Percentiles rank a stretch among this genome's conserved stretches.
These are phyloP conservation scores for Yamadazyma songkhlaensis DNA, from an alignment of 1,139 yeast species.

Conservation along the genomic window DNA sequence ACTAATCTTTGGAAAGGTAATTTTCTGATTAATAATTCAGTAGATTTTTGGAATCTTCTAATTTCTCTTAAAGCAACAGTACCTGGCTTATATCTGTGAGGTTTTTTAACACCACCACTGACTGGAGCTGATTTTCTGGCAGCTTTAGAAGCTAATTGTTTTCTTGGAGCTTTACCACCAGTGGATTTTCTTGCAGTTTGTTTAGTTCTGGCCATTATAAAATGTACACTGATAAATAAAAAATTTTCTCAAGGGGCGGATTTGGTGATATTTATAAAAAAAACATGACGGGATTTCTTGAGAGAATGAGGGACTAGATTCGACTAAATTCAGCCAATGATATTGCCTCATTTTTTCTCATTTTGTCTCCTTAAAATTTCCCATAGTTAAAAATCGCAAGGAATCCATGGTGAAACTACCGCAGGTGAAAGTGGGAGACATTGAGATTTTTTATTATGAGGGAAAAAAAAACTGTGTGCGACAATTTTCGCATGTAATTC, in stretches of 20 bases:
- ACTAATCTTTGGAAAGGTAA: constrained; percentile 51
- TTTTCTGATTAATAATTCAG: constrained; percentile 51
- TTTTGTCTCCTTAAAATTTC: neutral
- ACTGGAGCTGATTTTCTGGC: constrained; percentile 55
- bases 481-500: too few species aligned
- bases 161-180: constrained; percentile 56
- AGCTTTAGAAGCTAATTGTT: constrained; percentile 52
- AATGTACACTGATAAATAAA: neutral
- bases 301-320: neutral
- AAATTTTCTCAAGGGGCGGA: constrained; percentile 2
- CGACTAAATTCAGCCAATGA: neutral
- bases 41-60: constrained; percentile 52
- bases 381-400: constrained; percentile 1
- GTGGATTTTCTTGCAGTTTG: constrained; percentile 56
- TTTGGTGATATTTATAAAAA: constrained; percentile 1
- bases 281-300: neutral
- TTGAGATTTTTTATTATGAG: neutral
- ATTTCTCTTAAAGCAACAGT: constrained; percentile 55
- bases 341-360: neutral
- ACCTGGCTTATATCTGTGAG: constrained; percentile 57
- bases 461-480: too few species aligned
- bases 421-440: neutral
- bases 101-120: constrained; percentile 52
- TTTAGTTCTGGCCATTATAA: constrained; percentile 48
- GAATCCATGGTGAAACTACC: neutral